Evolutionary conservation across 805 yeast species (phyloP).

Genomic region (Candida alai): DNA sequence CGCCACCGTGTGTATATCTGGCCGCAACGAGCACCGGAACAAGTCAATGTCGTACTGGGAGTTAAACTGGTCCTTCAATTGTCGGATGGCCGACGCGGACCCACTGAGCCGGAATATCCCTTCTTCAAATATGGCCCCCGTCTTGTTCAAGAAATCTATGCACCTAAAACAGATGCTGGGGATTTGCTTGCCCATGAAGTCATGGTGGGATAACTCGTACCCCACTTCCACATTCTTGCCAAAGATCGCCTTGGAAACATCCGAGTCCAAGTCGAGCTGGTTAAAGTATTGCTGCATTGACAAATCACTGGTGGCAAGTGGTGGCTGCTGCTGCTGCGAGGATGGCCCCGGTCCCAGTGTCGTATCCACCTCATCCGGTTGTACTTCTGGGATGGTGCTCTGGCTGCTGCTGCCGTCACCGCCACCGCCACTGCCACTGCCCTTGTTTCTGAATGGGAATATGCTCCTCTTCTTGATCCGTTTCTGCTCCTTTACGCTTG

Average conservation of each 20-base stretch:
- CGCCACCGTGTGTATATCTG: conserved; percentile 83
- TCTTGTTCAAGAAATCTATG: conserved; percentile 57
- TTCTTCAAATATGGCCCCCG: conserved; percentile 77
- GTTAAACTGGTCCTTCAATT: conserved; percentile 67
- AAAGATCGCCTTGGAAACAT: conserved; percentile 46
- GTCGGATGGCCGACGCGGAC: conserved; percentile 70
- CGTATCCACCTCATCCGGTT: conserved; percentile 3
- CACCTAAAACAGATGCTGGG: conserved; percentile 82
- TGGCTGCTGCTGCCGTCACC: conserved; percentile 3
- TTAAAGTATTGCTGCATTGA: conserved; percentile 29
- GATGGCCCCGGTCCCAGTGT: not conserved
- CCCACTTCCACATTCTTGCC: conserved; percentile 61
- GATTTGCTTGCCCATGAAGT: conserved; percentile 41
- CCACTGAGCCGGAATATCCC: conserved; percentile 93
- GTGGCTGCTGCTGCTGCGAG: conserved; percentile 2
- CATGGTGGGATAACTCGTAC: conserved; percentile 47
- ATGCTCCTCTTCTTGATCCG: conserved; percentile 53
- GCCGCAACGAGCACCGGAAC: conserved; percentile 38
- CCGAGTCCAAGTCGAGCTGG: conserved; percentile 32
- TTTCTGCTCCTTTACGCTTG: conserved; percentile 29
- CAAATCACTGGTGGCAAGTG: conserved; percentile 10
- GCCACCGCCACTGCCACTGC: conserved; percentile 10
- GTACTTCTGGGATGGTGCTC: conserved; percentile 1
- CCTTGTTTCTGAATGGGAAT: conserved; percentile 57
- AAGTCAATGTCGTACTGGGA: conserved; percentile 66